These are phyloP conservation scores for Hypoxylon sp. DNA, from an alignment of 2,329 filamentous ascomycete species.

Conservation along the genomic window DNA sequence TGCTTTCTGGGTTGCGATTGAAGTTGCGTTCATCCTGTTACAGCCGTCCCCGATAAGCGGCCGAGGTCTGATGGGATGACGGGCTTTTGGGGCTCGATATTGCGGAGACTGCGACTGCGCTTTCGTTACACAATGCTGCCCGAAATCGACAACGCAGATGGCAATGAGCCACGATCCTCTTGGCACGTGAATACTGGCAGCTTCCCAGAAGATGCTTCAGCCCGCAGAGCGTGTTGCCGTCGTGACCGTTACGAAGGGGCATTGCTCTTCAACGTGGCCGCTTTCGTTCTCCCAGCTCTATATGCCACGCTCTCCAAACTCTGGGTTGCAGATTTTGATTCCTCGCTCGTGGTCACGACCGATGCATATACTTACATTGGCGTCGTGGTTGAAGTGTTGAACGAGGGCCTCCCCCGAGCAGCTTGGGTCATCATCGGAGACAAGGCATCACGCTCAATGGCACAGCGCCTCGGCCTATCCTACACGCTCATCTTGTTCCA, in stretches of 20 bases:
- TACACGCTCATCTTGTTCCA: constrained; percentile 76
- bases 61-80: constrained; percentile 6
- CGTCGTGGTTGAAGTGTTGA: constrained; percentile 76
- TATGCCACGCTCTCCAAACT: constrained; percentile 78
- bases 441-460: constrained; percentile 65
- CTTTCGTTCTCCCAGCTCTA: constrained; percentile 76
- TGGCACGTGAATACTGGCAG: not conserved
- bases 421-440: constrained; percentile 80
- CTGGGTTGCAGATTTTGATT: constrained; percentile 78
- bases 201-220: not conserved
- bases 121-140: constrained; percentile 40
- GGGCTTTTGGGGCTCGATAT: not conserved
- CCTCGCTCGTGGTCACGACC: constrained; percentile 73
- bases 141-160: constrained; percentile 21
- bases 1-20: not conserved
- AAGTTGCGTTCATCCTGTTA: not conserved
- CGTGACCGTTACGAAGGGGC: constrained; percentile 66
- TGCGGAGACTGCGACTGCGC: constrained; percentile 13
- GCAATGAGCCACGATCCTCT: constrained; percentile 10
- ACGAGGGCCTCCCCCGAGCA: constrained; percentile 78
- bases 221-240: constrained; percentile 11
- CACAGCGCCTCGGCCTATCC: constrained; percentile 69
- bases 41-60: not conserved
- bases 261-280: constrained; percentile 72
- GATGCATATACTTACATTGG: constrained; percentile 79